These are phyloP conservation scores for Backusella psychrophila DNA, from an alignment of 192 early-diverging fungal species.

Conservation along the genomic window DNA sequence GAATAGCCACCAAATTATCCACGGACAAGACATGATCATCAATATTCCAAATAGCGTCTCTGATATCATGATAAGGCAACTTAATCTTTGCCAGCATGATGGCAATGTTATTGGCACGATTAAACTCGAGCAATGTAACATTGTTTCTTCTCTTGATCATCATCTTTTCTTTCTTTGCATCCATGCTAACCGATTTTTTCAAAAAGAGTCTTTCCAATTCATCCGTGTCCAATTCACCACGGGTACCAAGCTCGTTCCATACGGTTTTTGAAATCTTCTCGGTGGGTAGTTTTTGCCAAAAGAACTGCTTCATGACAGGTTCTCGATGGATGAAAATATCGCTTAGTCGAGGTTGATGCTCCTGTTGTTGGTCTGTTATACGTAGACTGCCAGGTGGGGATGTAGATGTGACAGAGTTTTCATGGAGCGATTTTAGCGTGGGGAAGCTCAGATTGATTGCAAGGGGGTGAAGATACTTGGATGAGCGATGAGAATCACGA, in stretches of 20 bases:
- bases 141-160: constrained; percentile 32
- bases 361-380: not conserved
- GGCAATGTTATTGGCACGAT: constrained; percentile 57
- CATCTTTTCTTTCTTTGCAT: constrained; percentile 18
- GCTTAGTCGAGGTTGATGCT: not conserved
- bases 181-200: constrained; percentile 31
- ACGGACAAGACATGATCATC: constrained; percentile 48
- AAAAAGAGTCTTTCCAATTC: constrained; percentile 50
- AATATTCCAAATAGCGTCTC: constrained; percentile 49
- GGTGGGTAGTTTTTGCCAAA: constrained; percentile 51
- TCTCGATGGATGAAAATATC: not conserved
- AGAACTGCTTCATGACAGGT: constrained; percentile 36
- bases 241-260: constrained; percentile 42
- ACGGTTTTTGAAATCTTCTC: constrained; percentile 46
- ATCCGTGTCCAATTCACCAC: constrained; percentile 30
- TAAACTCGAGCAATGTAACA: constrained; percentile 48
- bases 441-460: constrained; percentile 24
- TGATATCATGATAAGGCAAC: constrained; percentile 48
- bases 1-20: constrained; percentile 50
- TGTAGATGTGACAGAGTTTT: constrained; percentile 1
- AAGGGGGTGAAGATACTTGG: constrained; percentile 20
- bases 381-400: not conserved
- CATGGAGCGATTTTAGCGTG: constrained; percentile 27
- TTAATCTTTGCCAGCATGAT: constrained; percentile 56
- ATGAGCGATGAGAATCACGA: constrained; percentile 3